Evolutionary conservation across 2,329 filamentous ascomycete genomes (phyloP).

Genomic region (Paracorniculantispora psalliotae): DNA sequence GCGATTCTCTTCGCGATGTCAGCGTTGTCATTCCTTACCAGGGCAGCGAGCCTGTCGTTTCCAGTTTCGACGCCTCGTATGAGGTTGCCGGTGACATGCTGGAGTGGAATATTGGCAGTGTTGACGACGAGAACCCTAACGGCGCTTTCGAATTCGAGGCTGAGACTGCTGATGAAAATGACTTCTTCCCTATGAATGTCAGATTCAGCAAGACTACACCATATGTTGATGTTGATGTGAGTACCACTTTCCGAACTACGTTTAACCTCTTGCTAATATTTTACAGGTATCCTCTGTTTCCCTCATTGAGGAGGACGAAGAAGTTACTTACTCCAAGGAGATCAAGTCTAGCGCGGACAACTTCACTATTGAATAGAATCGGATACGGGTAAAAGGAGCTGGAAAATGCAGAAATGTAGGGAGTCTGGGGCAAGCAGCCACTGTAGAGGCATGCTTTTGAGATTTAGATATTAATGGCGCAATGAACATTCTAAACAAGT

Average conservation of each 20-base stretch:
- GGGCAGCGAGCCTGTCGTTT: constrained; percentile 78
- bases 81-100: constrained; percentile 88
- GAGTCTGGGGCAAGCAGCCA: background rate
- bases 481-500: constrained; percentile 12
- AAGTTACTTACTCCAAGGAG: constrained; percentile 79
- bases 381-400: background rate
- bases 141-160: constrained; percentile 96
- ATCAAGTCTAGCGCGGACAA: constrained; percentile 71
- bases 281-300: constrained; percentile 60
- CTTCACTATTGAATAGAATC: constrained; percentile 66
- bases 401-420: constrained; percentile 4
- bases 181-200: constrained; percentile 97
- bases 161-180: constrained; percentile 77
- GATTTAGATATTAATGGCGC: constrained; percentile 17
- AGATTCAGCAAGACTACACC: constrained; percentile 81
- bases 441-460: constrained; percentile 9
- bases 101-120: constrained; percentile 87
- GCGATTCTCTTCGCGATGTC: constrained; percentile 76
- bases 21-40: constrained; percentile 82
- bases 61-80: constrained; percentile 90
- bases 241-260: constrained; percentile 29
- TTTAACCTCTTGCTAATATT: constrained; percentile 20
- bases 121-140: constrained; percentile 75
- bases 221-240: constrained; percentile 90
- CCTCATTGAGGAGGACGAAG: constrained; percentile 69